Base-by-base conservation (phyloP, 306 rosid genomes). In the Herpetospermum pedunculosum region DNA sequence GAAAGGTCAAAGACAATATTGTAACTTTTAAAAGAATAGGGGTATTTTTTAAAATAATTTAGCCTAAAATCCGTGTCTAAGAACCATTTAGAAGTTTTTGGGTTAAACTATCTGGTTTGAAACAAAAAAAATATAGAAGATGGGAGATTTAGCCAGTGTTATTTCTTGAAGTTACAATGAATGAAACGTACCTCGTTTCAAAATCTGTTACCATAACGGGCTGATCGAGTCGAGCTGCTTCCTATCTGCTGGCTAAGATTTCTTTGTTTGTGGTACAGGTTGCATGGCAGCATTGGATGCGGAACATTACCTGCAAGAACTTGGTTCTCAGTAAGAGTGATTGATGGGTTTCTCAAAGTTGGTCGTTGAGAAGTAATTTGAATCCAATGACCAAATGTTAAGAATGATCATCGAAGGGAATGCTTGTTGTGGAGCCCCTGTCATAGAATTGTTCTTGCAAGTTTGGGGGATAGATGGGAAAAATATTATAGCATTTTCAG, bases 261-360 rank as follows among this genome's bases (percentile, higher is more conserved):
- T 5, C 8, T 46, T 37, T 34, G 30, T 35, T 35, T 54, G 19
- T 73, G 70, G 68, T 79, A 83, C 88, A 92, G 97, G 97, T 60
- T 92, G 97, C 87, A 92, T 92, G 97, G 94, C 96, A 23, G 97
- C 97, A 44, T 83, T 92, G 88, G 97, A 92, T 68, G 97, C 97
- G 50, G 97, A 92, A 73, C 97, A 92, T 80, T 92, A 78, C 86
- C 79, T 92, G 82, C 96, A 89, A 81, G 93, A 68, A 76, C 48
- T 88, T 58, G 94, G 88, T 77, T 78, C 86, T 43, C 89, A 88
- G 73, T 48, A 84, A 89, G 83, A 86, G 25, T 18, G 87, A 84
- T 79, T 87, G 96, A 89, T 85, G 19, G 19, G 79, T 54, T 76
- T 53, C 55, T 16, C 72, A 70, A 71, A 67, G 68, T 43, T 43